phyloP scores from a whole-genome alignment of 768 basidiomycete genomes.

The Amanita thiersii region DNA sequence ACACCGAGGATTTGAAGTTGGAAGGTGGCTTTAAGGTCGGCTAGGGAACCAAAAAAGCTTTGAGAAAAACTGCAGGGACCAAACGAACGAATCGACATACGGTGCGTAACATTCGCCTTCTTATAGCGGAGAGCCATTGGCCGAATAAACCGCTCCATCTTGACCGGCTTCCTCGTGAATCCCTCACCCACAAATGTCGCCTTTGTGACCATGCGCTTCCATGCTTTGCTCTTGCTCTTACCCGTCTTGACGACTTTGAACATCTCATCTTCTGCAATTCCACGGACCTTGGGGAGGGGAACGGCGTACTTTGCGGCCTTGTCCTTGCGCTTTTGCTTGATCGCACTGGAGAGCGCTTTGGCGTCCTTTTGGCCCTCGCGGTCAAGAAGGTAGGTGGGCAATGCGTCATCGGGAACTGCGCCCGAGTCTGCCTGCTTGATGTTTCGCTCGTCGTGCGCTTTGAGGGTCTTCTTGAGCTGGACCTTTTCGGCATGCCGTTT shows the following conservation, averaged over 20 bases:
- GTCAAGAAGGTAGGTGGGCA: constrained; percentile 94
- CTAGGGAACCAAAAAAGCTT: constrained; percentile 28
- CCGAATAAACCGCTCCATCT: constrained; percentile 96
- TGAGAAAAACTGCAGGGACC: constrained; percentile 3
- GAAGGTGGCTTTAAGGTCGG: constrained; percentile 97
- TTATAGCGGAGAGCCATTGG: constrained; percentile 98
- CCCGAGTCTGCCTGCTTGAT: constrained; percentile 89
- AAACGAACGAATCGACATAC: constrained; percentile 34
- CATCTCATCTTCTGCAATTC: constrained; percentile 99
- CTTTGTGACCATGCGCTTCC: constrained; percentile 99
- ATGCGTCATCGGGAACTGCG: constrained; percentile 78
- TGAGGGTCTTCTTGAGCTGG: constrained; percentile 98
- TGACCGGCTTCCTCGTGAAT: constrained; percentile 97
- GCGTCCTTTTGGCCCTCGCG: constrained; percentile 98
- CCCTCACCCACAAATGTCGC: constrained; percentile 98
- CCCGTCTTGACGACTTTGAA: constrained; percentile 99
- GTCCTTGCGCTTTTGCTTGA: constrained; percentile 99
- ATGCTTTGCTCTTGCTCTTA: constrained; percentile 90
- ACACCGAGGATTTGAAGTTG: constrained; percentile 96
- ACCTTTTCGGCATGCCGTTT: constrained; percentile 97
- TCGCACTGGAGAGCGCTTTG: constrained; percentile 88
- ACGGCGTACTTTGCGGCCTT: constrained; percentile 98
- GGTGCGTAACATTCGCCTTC: constrained; percentile 98
- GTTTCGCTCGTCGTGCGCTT: constrained; percentile 98
- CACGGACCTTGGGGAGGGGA: constrained; percentile 92